These are phyloP conservation scores for Ganoderma lucidum DNA, from an alignment of 1,284 basidiomycete genomes.

Conservation along the genomic window DNA sequence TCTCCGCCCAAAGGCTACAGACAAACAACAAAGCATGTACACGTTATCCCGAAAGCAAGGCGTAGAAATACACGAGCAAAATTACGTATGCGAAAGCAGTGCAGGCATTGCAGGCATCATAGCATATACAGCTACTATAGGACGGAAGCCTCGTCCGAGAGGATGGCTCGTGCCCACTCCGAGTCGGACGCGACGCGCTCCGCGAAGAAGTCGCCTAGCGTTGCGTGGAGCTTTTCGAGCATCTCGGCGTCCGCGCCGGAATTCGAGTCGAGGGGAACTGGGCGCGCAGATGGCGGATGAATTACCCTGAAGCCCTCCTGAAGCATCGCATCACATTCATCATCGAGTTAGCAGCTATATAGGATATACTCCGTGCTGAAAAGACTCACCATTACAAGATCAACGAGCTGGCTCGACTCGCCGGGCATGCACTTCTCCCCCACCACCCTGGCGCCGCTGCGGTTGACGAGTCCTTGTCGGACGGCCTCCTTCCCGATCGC, in stretches of 20 bases:
- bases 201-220: conserved; percentile 70
- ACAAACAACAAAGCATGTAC: conserved; percentile 17
- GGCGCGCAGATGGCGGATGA: conserved; percentile 60
- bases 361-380: neutral
- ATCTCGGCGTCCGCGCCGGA: conserved; percentile 57
- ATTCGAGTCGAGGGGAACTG: conserved; percentile 59
- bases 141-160: conserved; percentile 44
- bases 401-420: conserved; percentile 55
- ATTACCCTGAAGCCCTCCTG: conserved; percentile 66
- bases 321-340: neutral
- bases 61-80: conserved; percentile 25
- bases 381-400: conserved; percentile 62
- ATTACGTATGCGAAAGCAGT: conserved; percentile 11
- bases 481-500: conserved; percentile 88
- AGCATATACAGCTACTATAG: conserved; percentile 9
- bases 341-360: neutral
- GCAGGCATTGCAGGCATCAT: neutral
- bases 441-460: conserved; percentile 76
- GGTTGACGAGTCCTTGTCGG: conserved; percentile 78
- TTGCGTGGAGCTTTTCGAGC: conserved; percentile 55
- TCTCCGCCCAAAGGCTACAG: neutral
- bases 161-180: conserved; percentile 64
- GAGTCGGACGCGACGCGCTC: conserved; percentile 61
- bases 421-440: conserved; percentile 64
- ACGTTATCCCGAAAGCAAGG: conserved; percentile 24